Evolutionary conservation across 2,329 filamentous ascomycete genomes (phyloP), one percentile per base, ranked within the genome.

Genomic region (Aspergillus hiratsukae): DNA sequence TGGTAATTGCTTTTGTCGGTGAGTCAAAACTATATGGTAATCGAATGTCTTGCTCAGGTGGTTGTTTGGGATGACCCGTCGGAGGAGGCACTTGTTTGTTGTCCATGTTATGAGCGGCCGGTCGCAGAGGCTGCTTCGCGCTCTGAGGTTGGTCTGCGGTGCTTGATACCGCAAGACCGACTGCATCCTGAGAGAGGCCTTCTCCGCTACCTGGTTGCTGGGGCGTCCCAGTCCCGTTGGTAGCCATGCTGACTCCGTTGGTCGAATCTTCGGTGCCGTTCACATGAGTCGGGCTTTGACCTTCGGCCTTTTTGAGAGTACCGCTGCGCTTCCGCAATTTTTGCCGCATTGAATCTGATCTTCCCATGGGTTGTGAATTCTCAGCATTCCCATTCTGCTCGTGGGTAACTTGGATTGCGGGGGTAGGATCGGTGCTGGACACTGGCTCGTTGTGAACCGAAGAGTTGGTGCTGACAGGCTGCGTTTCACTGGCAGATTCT

Each of bases 361-460:
- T 59, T 31, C 65, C 66, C 11, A 71, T 53, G 8, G 65, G 52
- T 45, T 63, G 64, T 25, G 68, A 63, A 46, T 62, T 66, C 31
- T 70, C 76, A 66, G 64, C 57, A 17, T 43, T 50, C 5, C 62
- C 57, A 7, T 61, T 65, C 54, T 81, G 75, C 55, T 90, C 88
- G 56, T 84, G 83, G 0, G 87, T 94, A 27, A 95, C 82, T 55
- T 94, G 89, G 58, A 95, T 92, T 1, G 85, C 81, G 1, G 91
- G 90, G 31, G 87, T 81, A 48, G 86, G 81, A 53, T 75, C 69
- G 3, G 66, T 58, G 27, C 62, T 64, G 40, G 52, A 17, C 28
- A 51, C 46, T 9, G 63, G 58, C 11, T 66, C 67, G 40, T 62
- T 62, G 14, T 64, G 64, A 51, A 65, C 61, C 14, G 64, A 55